phyloP scores from a whole-genome alignment of 768 basidiomycete genomes.

The Pleurotus citrinopileatus region DNA sequence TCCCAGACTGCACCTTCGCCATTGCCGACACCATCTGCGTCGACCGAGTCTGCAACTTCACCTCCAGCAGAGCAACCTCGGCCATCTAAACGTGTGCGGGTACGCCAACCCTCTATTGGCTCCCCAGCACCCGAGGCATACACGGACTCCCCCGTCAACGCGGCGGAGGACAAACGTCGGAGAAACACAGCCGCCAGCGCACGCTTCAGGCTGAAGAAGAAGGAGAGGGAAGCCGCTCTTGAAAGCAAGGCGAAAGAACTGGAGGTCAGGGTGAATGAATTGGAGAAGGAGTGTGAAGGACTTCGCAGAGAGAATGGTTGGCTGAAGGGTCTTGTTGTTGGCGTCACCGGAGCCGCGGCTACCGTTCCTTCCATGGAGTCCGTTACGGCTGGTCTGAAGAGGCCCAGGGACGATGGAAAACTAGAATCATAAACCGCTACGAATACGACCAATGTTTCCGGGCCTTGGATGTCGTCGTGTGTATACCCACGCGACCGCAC shows the following conservation, averaged over 20 bases:
- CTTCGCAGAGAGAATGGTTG: slow-evolving; percentile 89
- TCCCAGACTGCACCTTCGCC: slow-evolving; percentile 18
- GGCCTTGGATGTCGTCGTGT: neutral
- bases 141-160: slow-evolving; percentile 32
- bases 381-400: slow-evolving; percentile 16
- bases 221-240: slow-evolving; percentile 88
- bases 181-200: slow-evolving; percentile 92
- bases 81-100: slow-evolving; percentile 53
- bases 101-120: slow-evolving; percentile 46
- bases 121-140: slow-evolving; percentile 28
- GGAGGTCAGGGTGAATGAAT: slow-evolving; percentile 70
- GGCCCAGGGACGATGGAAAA: slow-evolving; percentile 18
- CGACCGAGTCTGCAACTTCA: slow-evolving; percentile 18
- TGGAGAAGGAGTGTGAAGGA: slow-evolving; percentile 90
- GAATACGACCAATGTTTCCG: too few relatives aligned
- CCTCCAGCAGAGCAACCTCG: slow-evolving; percentile 24
- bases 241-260: slow-evolving; percentile 85
- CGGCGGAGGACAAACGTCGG: slow-evolving; percentile 88
- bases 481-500: neutral
- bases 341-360: slow-evolving; percentile 72
- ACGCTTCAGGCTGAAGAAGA: slow-evolving; percentile 93
- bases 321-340: slow-evolving; percentile 87
- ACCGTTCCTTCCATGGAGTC: slow-evolving; percentile 15
- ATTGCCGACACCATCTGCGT: slow-evolving; percentile 22
- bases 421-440: slow-evolving; percentile 1